Evolutionary conservation across 2,329 filamentous ascomycete species (phyloP).

Genomic region (Aureobasidium musti): DNA sequence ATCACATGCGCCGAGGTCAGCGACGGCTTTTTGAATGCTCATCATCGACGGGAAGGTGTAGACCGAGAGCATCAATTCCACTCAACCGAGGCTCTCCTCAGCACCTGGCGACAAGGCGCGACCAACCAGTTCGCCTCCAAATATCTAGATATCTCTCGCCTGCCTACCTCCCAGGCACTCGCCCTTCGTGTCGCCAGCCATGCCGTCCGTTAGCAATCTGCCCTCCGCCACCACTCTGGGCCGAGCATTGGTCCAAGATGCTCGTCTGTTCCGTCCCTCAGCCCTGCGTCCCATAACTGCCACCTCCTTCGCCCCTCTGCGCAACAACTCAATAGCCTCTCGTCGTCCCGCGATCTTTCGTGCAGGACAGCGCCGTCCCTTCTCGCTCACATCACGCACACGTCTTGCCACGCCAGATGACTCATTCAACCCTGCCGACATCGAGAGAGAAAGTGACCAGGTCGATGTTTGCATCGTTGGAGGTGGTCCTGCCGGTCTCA

Average conservation of each 20-base stretch:
- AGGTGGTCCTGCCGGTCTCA: constrained; percentile 89
- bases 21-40: background rate
- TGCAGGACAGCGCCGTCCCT: constrained; percentile 41
- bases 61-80: constrained; percentile 4
- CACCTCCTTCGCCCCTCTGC: constrained; percentile 20
- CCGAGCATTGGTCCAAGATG: constrained; percentile 23
- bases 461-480: constrained; percentile 98
- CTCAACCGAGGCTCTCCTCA: constrained; percentile 23
- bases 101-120: background rate
- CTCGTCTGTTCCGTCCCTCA: constrained; percentile 14
- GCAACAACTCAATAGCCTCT: constrained; percentile 11
- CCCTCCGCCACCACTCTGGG: constrained; percentile 17
- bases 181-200: constrained; percentile 1
- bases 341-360: constrained; percentile 41
- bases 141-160: background rate
- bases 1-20: constrained; percentile 23
- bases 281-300: constrained; percentile 29
- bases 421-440: constrained; percentile 49
- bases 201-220: constrained; percentile 10
- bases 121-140: background rate
- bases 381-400: constrained; percentile 38
- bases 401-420: constrained; percentile 44
- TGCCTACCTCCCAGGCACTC: too few relatives aligned
- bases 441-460: constrained; percentile 87
- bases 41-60: constrained; percentile 5